Conservation (phyloP, 352 stramenopile species). For the Globisporangium canariense region DNA sequence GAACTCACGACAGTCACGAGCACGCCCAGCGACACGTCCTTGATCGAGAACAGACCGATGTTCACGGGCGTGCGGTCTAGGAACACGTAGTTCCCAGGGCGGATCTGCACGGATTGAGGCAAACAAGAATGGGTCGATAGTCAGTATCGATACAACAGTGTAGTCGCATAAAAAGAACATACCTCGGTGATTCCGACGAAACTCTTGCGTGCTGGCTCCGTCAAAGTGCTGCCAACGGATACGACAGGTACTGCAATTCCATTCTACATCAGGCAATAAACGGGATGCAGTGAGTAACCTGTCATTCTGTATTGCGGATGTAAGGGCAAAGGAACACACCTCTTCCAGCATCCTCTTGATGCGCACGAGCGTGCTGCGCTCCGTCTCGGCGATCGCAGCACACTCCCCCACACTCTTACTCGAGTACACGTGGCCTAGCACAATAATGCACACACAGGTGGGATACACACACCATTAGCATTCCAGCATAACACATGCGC, state of each 20-base stretch:
- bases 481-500: neutral
- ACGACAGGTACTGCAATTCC: constrained; percentile 53
- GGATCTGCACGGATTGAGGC: constrained; percentile 28
- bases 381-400: constrained; percentile 46
- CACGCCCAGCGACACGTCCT: constrained; percentile 58
- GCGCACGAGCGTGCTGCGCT: constrained; percentile 60
- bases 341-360: constrained; percentile 53
- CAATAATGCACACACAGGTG: neutral
- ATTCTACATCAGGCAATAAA: constrained; percentile 19
- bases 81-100: constrained; percentile 74
- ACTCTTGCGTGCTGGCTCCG: constrained; percentile 50
- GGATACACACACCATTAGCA: neutral
- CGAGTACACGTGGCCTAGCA: constrained; percentile 50
- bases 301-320: no score
- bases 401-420: constrained; percentile 53
- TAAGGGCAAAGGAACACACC: constrained; percentile 10
- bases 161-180: neutral
- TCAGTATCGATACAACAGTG: neutral
- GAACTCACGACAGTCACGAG: constrained; percentile 66
- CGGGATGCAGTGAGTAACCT: neutral
- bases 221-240: constrained; percentile 65
- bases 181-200: constrained; percentile 74
- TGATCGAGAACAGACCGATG: constrained; percentile 55
- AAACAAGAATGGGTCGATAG: neutral
- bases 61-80: constrained; percentile 68